Percentiles rank a stretch among this genome's conserved stretches.
phyloP scores from a whole-genome alignment of 441 rosid genomes.

The Syzygium syzygioides region DNA sequence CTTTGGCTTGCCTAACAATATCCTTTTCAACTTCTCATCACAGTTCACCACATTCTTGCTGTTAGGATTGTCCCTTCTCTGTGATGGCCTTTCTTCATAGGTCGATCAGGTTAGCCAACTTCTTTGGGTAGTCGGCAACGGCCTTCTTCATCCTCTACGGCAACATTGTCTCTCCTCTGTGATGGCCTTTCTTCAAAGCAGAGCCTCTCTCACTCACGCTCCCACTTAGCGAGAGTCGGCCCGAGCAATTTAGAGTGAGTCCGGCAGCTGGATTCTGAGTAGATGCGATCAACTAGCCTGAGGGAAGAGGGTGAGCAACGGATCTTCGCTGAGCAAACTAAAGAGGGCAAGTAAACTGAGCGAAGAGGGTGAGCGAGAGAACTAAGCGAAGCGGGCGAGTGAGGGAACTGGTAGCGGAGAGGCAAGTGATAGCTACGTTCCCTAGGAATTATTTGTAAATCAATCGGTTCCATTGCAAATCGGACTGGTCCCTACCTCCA shows the following conservation, averaged over 20 bases:
- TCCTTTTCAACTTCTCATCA: slow-evolving; percentile 63
- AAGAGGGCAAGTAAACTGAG: no score
- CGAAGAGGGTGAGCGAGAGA: no score
- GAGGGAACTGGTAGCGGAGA: no score
- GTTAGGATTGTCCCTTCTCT: slow-evolving; percentile 23
- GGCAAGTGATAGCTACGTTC: no score
- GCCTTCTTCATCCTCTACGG: slow-evolving; percentile 63
- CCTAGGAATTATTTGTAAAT: no score
- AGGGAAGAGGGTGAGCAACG: no score
- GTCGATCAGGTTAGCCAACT: slow-evolving; percentile 73
- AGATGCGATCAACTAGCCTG: no score
- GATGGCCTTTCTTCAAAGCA: not conserved
- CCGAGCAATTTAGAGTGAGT: not conserved
- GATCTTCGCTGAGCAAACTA: no score
- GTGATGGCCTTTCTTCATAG: slow-evolving; percentile 35
- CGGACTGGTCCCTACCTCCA: no score
- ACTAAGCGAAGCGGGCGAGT: no score
- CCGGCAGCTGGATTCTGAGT: no score
- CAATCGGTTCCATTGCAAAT: no score
- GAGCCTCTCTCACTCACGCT: not conserved
- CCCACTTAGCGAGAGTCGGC: not conserved
- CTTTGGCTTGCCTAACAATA: slow-evolving; percentile 62
- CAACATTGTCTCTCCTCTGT: slow-evolving; percentile 34
- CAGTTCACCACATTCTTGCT: slow-evolving; percentile 78
- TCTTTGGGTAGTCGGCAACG: slow-evolving; percentile 62